Conservation (phyloP, 2,329 filamentous ascomycete genomes). For the Xylaria sp. region DNA sequence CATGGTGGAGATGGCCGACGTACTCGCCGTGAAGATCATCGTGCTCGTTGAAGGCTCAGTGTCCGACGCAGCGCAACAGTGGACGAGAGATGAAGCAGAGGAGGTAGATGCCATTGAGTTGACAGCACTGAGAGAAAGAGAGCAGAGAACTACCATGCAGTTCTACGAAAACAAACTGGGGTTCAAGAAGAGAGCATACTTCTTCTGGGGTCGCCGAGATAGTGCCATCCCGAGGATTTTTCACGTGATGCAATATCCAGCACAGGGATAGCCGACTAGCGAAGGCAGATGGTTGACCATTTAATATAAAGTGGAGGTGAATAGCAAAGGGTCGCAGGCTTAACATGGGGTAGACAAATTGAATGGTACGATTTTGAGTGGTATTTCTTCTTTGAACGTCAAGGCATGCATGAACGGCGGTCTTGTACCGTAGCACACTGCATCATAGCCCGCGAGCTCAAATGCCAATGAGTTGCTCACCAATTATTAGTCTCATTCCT, state of each 20-base stretch:
- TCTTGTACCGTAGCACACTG: constrained; percentile 2
- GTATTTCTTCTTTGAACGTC: constrained; percentile 1
- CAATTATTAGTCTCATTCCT: neutral
- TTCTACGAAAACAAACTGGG: constrained; percentile 34
- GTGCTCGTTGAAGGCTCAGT: constrained; percentile 33
- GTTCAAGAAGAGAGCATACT: constrained; percentile 32
- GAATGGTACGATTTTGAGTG: constrained; percentile 16
- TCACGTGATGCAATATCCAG: constrained; percentile 36
- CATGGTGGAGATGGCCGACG: constrained; percentile 28
- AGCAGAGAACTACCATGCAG: constrained; percentile 21
- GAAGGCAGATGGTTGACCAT: neutral
- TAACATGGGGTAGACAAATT: neutral
- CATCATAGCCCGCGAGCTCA: neutral
- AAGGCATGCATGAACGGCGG: neutral
- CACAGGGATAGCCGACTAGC: neutral
- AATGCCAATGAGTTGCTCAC: neutral
- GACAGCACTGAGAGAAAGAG: constrained; percentile 10
- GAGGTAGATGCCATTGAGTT: constrained; percentile 25
- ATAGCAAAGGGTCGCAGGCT: neutral
- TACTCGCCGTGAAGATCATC: constrained; percentile 29
- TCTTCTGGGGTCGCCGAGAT: constrained; percentile 35
- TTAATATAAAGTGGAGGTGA: neutral
- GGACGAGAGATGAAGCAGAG: constrained; percentile 27
- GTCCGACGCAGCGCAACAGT: constrained; percentile 32
- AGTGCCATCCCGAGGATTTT: constrained; percentile 35